Evolutionary conservation across 805 yeast species (phyloP).

Genomic region (Hanseniaspora singularis): DNA sequence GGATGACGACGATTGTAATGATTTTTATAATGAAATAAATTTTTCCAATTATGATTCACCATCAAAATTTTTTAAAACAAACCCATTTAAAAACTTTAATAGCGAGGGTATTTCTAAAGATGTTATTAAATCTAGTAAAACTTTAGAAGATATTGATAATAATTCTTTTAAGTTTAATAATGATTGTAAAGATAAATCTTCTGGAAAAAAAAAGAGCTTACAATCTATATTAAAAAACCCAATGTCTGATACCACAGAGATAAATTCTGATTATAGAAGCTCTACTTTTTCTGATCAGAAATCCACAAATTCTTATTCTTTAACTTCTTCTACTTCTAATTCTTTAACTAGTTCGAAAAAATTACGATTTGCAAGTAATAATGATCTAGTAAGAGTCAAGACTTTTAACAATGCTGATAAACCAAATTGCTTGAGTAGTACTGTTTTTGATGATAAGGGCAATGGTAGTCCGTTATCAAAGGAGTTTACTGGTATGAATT

Average conservation of each 20-base stretch:
- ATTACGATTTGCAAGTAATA: slow-evolving; percentile 9
- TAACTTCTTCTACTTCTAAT: slow-evolving; percentile 16
- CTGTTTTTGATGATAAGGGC: not conserved
- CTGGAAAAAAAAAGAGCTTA: not conserved
- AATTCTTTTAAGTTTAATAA: not conserved
- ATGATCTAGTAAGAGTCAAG: slow-evolving; percentile 11
- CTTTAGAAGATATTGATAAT: too few relatives aligned
- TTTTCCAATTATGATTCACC: too few relatives aligned
- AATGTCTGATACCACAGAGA: not conserved
- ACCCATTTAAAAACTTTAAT: too few relatives aligned
- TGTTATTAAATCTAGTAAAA: too few relatives aligned
- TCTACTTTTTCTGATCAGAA: slow-evolving; percentile 21
- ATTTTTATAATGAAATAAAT: too few relatives aligned
- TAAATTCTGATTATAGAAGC: not conserved
- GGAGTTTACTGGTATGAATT: slow-evolving; percentile 7
- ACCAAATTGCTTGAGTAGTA: not conserved
- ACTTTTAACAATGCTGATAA: slow-evolving; percentile 2
- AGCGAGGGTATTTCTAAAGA: too few relatives aligned
- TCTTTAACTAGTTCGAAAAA: not conserved
- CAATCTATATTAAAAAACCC: not conserved
- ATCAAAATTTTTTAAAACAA: too few relatives aligned
- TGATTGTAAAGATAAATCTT: not conserved
- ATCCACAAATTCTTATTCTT: slow-evolving; percentile 23
- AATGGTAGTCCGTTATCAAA: not conserved
- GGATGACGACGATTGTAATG: too few relatives aligned